Percentiles rank a stretch among this genome's conserved stretches.
Evolutionary conservation across 2,329 filamentous ascomycete species (phyloP).

Genomic region (Aspergillus cejpii): DNA sequence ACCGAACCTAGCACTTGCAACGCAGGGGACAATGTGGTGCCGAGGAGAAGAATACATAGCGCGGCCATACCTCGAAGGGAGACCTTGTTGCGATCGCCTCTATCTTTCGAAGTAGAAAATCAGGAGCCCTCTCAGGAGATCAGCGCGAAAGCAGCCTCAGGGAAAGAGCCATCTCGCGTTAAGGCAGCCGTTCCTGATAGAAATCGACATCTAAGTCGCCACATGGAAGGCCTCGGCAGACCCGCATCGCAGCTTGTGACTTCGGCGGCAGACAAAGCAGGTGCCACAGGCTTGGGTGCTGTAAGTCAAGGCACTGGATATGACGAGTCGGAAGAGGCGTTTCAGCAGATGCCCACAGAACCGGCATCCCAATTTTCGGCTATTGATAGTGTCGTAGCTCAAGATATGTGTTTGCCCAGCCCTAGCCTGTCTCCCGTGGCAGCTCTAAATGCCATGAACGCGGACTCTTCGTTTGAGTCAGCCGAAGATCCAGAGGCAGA

Average conservation of each 20-base stretch:
- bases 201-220: constrained; percentile 13
- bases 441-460: constrained; percentile 56
- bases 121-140: constrained; percentile 14
- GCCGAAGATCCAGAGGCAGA: constrained; percentile 37
- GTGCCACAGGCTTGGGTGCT: constrained; percentile 13
- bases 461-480: constrained; percentile 40
- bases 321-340: constrained; percentile 16
- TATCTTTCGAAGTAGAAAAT: constrained; percentile 28
- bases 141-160: constrained; percentile 9
- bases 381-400: constrained; percentile 64
- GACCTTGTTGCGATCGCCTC: constrained; percentile 26
- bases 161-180: constrained; percentile 14
- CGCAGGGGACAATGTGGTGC: constrained; percentile 20
- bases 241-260: constrained; percentile 8
- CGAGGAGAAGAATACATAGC: constrained; percentile 30
- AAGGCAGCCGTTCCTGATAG: constrained; percentile 14
- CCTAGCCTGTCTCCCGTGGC: constrained; percentile 87
- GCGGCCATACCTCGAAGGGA: constrained; percentile 29
- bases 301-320: constrained; percentile 23
- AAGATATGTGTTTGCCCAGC: constrained; percentile 89
- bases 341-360: constrained; percentile 18
- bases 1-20: constrained; percentile 31
- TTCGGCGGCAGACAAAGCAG: not conserved
- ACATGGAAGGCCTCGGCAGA: constrained; percentile 7
- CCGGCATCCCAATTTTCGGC: constrained; percentile 37